phyloP scores from a whole-genome alignment of 2,329 filamentous ascomycete species.

The Pseudogymnoascus verrucosus region DNA sequence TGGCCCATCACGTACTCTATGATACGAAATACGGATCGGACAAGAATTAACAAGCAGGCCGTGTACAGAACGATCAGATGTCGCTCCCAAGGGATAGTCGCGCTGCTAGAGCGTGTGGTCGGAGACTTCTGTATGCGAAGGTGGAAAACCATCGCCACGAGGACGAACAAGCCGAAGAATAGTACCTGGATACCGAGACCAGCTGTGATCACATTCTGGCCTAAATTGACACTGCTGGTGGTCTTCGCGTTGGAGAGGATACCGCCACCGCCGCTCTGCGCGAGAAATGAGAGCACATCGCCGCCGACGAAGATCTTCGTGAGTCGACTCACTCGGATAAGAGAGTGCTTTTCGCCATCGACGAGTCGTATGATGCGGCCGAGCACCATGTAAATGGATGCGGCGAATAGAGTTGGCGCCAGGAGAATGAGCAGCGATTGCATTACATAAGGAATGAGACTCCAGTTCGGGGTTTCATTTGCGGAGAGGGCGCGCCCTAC shows the following conservation, averaged over 20 bases:
- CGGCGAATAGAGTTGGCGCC: conserved; percentile 34
- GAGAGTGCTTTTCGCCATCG: conserved; percentile 29
- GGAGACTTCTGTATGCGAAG: background rate
- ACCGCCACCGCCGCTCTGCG: conserved; percentile 28
- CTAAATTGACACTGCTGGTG: conserved; percentile 21
- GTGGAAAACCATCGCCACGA: background rate
- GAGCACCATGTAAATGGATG: conserved; percentile 34
- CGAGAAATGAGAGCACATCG: conserved; percentile 36
- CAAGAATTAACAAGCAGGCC: conserved; percentile 37
- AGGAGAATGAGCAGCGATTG: conserved; percentile 30
- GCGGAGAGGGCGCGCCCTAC: too few species aligned
- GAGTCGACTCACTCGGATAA: conserved; percentile 29
- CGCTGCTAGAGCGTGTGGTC: too few species aligned
- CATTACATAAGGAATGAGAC: too few species aligned
- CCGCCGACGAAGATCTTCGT: conserved; percentile 39
- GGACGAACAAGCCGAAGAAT: conserved; percentile 44
- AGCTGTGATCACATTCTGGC: conserved; percentile 35
- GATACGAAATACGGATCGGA: conserved; percentile 41
- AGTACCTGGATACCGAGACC: conserved; percentile 43
- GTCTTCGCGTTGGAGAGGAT: conserved; percentile 25
- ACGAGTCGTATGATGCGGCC: conserved; percentile 31
- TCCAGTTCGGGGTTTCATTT: too few species aligned
- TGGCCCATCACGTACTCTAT: conserved; percentile 40
- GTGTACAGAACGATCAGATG: conserved; percentile 35
- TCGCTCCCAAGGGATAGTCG: conserved; percentile 20